Base-by-base conservation (phyloP, 1,284 basidiomycete genomes). In the Cutaneotrichosporon sp. region DNA sequence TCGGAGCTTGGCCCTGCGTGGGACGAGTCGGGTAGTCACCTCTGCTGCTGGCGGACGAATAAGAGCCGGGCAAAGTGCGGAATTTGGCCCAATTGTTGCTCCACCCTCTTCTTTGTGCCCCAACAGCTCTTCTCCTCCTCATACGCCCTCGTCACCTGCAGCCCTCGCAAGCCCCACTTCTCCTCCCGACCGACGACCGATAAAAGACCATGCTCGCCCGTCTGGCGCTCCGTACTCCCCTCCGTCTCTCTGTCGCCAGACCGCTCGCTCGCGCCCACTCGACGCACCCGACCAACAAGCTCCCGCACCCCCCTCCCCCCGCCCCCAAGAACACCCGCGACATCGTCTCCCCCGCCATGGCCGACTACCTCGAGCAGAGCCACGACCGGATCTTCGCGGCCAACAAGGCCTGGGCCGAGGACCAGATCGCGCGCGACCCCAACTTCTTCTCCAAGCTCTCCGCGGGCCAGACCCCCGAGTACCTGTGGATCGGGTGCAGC, bases 401-500 rank as follows among this genome's bases (percentile, higher is more conserved):
- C 43, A 65, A 65, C 56, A 27, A 43, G 16, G 24, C 16, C 18
- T 65, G 63, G 63, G 63, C 63, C 33, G 43, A 43, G 31, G 11
- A 46, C 49, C 56, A 59, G 54, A 29, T 25, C 2, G 59, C 27
- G 13, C 58, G 59, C 43, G 59, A 65, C 59, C 63, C 63, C 42
- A 49, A 61, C 11, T 65, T 65, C 50, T 65, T 65, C 50, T 13
- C n/a, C 36, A 58, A 58, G 20, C 59, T 65, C 47, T 18, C 54
- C 0, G 51, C 58, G 3, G 64, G 64, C 46, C 64, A 65, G 60
- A 38, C 24, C n/a, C 64, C 64, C 18, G 64, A 65, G 55, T 65
- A 65, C 55, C 64, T 65, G 31, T 65, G 64, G 64, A 62, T 65
- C 46, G 64, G 64, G 14, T 65, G 64, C 58, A 38, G 38, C 2